Conservation (phyloP, 257 asterid genomes). For the Jacaranda copaia region DNA sequence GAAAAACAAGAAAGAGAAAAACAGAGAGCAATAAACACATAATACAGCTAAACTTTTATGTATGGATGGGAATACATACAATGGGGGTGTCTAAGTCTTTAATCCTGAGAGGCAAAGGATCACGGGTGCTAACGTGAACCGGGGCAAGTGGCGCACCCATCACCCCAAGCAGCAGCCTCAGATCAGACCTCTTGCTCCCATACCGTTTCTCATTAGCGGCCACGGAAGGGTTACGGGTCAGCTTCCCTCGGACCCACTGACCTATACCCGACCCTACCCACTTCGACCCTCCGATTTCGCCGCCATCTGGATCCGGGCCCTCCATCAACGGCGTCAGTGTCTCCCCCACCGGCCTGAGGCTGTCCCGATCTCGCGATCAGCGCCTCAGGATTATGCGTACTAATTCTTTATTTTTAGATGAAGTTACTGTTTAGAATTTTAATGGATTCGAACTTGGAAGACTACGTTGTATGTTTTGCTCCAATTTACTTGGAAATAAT, state of each 20-base stretch:
- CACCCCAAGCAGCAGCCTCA: constrained; percentile 86
- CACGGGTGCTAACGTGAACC: constrained; percentile 74
- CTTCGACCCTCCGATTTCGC: constrained; percentile 54
- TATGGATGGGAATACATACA: constrained; percentile 40
- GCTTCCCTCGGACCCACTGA: constrained; percentile 67
- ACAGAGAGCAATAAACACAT: not conserved
- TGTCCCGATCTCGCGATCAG: constrained; percentile 65
- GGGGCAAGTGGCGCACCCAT: constrained; percentile 96
- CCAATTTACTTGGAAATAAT: no score
- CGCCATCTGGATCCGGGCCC: constrained; percentile 77
- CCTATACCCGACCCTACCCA: constrained; percentile 66
- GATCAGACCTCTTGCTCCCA: constrained; percentile 63
- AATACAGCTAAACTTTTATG: not conserved
- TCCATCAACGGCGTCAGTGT: constrained; percentile 74
- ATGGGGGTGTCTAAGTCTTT: constrained; percentile 90
- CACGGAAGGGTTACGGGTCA: constrained; percentile 58
- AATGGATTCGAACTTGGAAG: no score
- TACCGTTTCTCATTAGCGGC: constrained; percentile 41
- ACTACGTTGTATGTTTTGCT: no score
- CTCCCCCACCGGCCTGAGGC: constrained; percentile 58
- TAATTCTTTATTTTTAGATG: no score
- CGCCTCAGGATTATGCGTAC: constrained; percentile 41
- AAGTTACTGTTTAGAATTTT: no score
- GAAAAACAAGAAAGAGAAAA: not conserved
- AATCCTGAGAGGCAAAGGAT: constrained; percentile 82